Conservation (phyloP, 2,329 filamentous ascomycete genomes). For the Dothideomycetidae sp. region DNA sequence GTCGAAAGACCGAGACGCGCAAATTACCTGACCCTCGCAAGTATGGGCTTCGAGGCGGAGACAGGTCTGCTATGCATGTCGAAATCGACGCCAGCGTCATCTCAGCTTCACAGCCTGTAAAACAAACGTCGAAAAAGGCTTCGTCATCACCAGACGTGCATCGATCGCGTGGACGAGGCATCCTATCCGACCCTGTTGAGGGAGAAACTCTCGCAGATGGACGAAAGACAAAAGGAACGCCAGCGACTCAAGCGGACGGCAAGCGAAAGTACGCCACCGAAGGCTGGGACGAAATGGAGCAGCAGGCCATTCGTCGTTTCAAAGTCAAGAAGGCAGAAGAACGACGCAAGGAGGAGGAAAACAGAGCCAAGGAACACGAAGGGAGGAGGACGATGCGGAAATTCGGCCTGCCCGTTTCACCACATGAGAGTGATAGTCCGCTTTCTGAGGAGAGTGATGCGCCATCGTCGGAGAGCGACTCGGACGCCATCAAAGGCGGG, state of each 20-base stretch:
- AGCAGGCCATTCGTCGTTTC: conserved; percentile 1
- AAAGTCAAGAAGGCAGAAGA: conserved; percentile 7
- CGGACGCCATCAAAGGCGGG: too few relatives aligned
- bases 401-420: background rate
- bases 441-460: background rate
- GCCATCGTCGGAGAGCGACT: background rate
- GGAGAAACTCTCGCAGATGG: background rate
- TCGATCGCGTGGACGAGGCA: too few relatives aligned
- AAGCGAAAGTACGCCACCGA: background rate
- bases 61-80: too few relatives aligned
- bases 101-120: too few relatives aligned
- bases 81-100: too few relatives aligned
- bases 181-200: too few relatives aligned
- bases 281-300: background rate
- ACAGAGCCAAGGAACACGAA: conserved; percentile 5
- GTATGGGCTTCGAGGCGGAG: too few relatives aligned
- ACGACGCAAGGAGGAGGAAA: conserved; percentile 1
- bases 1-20: too few relatives aligned
- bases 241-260: background rate
- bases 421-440: conserved; percentile 3
- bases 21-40: too few relatives aligned
- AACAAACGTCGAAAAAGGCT: too few relatives aligned
- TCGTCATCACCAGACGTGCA: too few relatives aligned
- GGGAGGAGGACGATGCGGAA: conserved; percentile 8
- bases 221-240: background rate